Base-by-base conservation (phyloP, 306 rosid genomes). In the Dryas octopetala region DNA sequence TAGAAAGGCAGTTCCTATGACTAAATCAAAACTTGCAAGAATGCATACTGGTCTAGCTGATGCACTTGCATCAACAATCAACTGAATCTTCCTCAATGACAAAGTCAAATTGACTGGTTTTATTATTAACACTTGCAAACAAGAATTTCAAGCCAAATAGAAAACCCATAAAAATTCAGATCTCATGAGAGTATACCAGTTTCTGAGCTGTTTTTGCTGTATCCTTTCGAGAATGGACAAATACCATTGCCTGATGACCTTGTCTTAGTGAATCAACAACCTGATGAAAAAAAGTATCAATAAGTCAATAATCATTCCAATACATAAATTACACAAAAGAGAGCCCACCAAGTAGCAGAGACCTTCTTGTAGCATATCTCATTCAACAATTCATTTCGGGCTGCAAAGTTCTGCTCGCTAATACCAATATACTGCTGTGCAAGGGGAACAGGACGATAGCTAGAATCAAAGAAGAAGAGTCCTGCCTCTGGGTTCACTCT, bases 371-470 rank as follows among this genome's bases (percentile, higher is more conserved):
- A 94, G 91, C 97, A 94, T 85, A 94, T 94, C 68, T 89, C 88
- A 78, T 91, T 90, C 91, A 91, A 82, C 86, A 91, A 85, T 50
- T 90, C 97, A 81, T 75, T 89, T 65, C 97, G 94, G 79, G 93
- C 90, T 70, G 89, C 88, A 86, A 86, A 94, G 84, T 94, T 91
- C 71, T 84, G 93, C 86, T 90, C 95, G 79, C 89, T 94, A 57
- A 94, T 94, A 68, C 98, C 98, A 73, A 94, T 83, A 82, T 94
- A 94, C 77, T 94, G 98, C 74, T 91, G 98, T 28, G 98, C 98
- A 83, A 94, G 97, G 83, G 98, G 98, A 77, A 94, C 98, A 28
- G 97, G 98, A 66, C 98, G 97, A 76, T 94, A 94, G 79, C 89
- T 94, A 77, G 98, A 83, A 84, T 94, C 98, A 77, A 94, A 94